Conservation (phyloP, 2,329 filamentous ascomycete species). For the Thyridium curvatum region DNA sequence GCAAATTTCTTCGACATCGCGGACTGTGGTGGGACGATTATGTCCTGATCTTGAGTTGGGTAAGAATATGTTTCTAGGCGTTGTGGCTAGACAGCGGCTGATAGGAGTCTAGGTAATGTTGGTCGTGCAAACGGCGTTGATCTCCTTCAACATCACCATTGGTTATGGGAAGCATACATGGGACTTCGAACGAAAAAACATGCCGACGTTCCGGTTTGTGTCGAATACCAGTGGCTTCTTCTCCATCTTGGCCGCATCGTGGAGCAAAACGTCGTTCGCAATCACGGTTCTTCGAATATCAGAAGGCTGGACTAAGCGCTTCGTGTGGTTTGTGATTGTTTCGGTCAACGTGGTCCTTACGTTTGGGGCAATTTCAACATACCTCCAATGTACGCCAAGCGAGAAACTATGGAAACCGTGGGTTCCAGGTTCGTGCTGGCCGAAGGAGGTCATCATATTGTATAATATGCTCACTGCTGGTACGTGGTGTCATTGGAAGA, state of each 20-base stretch:
- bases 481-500: conserved; percentile 6
- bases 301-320: conserved; percentile 1
- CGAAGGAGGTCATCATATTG: conserved; percentile 15
- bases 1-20: conserved; percentile 11
- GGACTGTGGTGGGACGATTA: conserved; percentile 17
- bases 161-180: conserved; percentile 15
- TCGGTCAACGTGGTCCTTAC: conserved; percentile 3
- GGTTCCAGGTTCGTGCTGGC: conserved; percentile 21
- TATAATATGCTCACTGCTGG: conserved; percentile 24
- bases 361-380: conserved; percentile 17
- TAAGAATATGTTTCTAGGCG: conserved; percentile 2
- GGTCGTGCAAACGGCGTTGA: conserved; percentile 8
- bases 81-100: too few species aligned
- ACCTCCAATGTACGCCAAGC: conserved; percentile 21
- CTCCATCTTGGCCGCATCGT: conserved; percentile 3
- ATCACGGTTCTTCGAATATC: conserved; percentile 7
- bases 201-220: conserved; percentile 9
- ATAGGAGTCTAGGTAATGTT: conserved; percentile 7
- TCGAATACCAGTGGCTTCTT: conserved; percentile 1
- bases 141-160: conserved; percentile 7
- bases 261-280: conserved; percentile 7
- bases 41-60: conserved; percentile 14
- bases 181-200: conserved; percentile 6
- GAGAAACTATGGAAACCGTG: conserved; percentile 19
- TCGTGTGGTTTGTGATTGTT: conserved; percentile 2